Conservation (phyloP, 108 stramenopile genomes). For the Nitzschia sp. region DNA sequence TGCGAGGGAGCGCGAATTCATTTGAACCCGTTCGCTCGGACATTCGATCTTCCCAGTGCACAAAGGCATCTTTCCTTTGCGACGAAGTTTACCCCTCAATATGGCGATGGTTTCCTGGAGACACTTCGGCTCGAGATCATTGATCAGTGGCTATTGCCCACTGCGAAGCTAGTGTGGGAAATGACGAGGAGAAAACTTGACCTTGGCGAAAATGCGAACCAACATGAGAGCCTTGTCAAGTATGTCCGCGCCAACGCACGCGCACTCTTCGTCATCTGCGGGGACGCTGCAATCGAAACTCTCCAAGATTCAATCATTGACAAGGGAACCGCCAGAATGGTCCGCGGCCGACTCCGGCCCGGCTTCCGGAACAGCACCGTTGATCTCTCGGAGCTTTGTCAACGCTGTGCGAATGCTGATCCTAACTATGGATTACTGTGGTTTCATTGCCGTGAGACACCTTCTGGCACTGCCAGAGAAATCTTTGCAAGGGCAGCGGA, state of each 20-base stretch:
- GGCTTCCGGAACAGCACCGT: constrained; percentile 42
- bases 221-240: constrained; percentile 10
- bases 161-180: constrained; percentile 53
- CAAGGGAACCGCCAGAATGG: constrained; percentile 3
- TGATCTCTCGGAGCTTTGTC: constrained; percentile 70
- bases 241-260: constrained; percentile 19
- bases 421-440: constrained; percentile 97
- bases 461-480: constrained; percentile 81
- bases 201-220: not conserved
- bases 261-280: constrained; percentile 17
- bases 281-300: not conserved
- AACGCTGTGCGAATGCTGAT: constrained; percentile 92
- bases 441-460: constrained; percentile 86
- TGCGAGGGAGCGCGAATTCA: constrained; percentile 91
- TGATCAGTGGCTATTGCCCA: constrained; percentile 65
- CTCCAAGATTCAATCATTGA: constrained; percentile 29
- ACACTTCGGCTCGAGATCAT: constrained; percentile 69
- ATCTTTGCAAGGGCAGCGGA: constrained; percentile 59
- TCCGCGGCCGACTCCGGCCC: constrained; percentile 36
- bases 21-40: constrained; percentile 79
- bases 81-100: constrained; percentile 97
- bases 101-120: constrained; percentile 95
- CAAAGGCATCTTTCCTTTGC: constrained; percentile 89
- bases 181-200: constrained; percentile 23
- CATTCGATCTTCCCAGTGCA: constrained; percentile 84